These are phyloP conservation scores for Zangia roseola DNA, from an alignment of 768 basidiomycete species.

Conservation along the genomic window DNA sequence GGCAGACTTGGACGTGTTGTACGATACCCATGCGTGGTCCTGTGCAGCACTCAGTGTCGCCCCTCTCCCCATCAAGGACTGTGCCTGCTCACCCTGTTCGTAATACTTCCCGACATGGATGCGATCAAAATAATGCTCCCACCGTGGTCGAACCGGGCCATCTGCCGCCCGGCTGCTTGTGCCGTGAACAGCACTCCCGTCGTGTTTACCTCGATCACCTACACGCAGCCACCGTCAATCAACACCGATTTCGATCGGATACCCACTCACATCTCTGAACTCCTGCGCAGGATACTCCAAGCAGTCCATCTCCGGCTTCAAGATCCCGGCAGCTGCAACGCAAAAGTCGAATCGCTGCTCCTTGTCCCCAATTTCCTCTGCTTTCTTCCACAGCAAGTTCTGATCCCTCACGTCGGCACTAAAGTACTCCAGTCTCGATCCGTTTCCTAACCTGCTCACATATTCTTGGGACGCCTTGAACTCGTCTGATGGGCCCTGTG, in stretches of 20 bases:
- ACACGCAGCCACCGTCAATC: neutral
- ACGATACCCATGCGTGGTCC: conserved; percentile 76
- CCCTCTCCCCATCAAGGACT: conserved; percentile 35
- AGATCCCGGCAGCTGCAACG: conserved; percentile 74
- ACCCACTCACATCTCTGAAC: conserved; percentile 57
- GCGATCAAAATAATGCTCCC: conserved; percentile 62
- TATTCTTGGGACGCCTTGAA: conserved; percentile 57
- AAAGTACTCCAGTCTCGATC: conserved; percentile 56
- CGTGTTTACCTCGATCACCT: conserved; percentile 68
- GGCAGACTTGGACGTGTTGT: conserved; percentile 76
- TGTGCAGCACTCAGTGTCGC: conserved; percentile 29
- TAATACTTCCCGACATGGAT: conserved; percentile 63
- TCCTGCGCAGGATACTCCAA: conserved; percentile 63
- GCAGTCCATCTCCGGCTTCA: conserved; percentile 59
- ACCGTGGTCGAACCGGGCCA: conserved; percentile 44
- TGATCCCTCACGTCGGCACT: conserved; percentile 67
- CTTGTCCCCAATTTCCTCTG: conserved; percentile 57
- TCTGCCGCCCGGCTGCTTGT: conserved; percentile 58
- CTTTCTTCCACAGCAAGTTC: conserved; percentile 52
- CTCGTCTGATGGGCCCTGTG: conserved; percentile 52
- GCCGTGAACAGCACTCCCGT: conserved; percentile 62
- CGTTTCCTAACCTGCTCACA: conserved; percentile 44
- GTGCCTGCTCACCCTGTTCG: conserved; percentile 53
- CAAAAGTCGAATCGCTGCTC: conserved; percentile 78
- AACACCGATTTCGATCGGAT: no score